These are phyloP conservation scores for Pythium vanterpoolii DNA, from an alignment of 352 stramenopile genomes.

Conservation along the genomic window DNA sequence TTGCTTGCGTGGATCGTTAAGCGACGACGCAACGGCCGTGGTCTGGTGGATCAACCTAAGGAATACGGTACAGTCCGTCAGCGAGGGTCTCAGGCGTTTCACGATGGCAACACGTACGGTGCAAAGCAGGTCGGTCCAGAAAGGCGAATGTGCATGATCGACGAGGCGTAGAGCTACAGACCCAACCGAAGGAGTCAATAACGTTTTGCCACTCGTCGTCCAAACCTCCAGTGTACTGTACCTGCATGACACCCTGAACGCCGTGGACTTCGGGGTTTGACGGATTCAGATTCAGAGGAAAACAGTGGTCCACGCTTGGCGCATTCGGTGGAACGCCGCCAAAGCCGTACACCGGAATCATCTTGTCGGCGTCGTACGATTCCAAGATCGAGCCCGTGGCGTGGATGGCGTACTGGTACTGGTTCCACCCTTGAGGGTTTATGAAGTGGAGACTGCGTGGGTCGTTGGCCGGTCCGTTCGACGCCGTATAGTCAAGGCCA, in stretches of 20 bases:
- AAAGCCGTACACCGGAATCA: conserved; percentile 76
- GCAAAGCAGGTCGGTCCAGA: conserved; percentile 58
- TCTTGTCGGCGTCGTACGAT: conserved; percentile 69
- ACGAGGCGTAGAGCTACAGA: conserved; percentile 46
- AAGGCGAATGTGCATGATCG: conserved; percentile 46
- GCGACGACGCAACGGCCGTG: conserved; percentile 37
- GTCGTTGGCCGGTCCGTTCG: conserved; percentile 50
- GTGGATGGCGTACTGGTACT: conserved; percentile 73
- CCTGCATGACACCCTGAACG: conserved; percentile 69
- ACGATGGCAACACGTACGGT: too few relatives aligned
- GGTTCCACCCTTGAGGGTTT: conserved; percentile 56
- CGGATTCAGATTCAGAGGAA: conserved; percentile 76
- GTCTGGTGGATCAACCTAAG: conserved; percentile 59
- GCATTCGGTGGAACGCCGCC: conserved; percentile 72
- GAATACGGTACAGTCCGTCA: too few relatives aligned
- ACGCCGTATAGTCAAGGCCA: conserved; percentile 75
- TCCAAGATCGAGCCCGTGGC: conserved; percentile 64
- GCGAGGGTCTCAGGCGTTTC: too few relatives aligned
- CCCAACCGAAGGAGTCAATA: neutral
- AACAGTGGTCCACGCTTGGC: conserved; percentile 86
- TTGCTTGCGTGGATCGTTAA: conserved; percentile 48
- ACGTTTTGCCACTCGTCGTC: neutral
- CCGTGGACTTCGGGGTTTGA: conserved; percentile 69
- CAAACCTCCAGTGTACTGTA: conserved; percentile 3
- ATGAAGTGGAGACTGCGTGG: conserved; percentile 68